Evolutionary conservation across 306 rosid species (phyloP), one percentile per base, ranked within the genome.

Genomic region (Dalbergia oliveri): DNA sequence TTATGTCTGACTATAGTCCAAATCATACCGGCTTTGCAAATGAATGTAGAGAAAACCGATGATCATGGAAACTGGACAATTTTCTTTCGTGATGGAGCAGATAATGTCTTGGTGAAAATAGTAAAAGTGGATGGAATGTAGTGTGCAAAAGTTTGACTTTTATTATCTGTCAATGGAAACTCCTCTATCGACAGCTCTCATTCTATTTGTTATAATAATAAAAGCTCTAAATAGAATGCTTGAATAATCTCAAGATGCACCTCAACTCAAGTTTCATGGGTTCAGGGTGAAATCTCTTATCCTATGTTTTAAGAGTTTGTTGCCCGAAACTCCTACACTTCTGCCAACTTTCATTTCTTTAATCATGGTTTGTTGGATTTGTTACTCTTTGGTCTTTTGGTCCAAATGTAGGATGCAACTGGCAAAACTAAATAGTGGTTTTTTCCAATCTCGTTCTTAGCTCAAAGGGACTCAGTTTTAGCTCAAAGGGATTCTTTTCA

Each of bases 191-290:
- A 41, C 44, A 75, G 59, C 54, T 65, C 65, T 34, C 35, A 43
- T 3, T 26, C 49, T 56, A 26, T 49, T 72, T 56, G 53, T 56
- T 56, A 11, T 54, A 37, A 21, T 11, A 56, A 72, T 31, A n/a
- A 19, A 68, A 75, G 68, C 63, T 16, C 44, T 75, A 49, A 47
- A 63, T 2, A 33, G 72, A 63, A 68, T 44, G 21, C 41, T 76
- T 34, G 37, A 35, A 50, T 64, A 64, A 50, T 18, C 54, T 50
- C 3, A 76, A 57, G 47, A 77, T 66, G 66, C 67, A 11, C 53
- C 58, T 56, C 53, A n/a, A 26, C 31, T 26, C 31, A 51, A 12
- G n/a, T 53, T 77, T 15, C 1, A 10, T 12, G 37, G 34, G 9
- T 33, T 31, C 70, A 16, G 1, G 61, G 73, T 56, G 16, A 10